phyloP scores from a whole-genome alignment of 345 rosid genomes.

The Rhizophora apiculata region DNA sequence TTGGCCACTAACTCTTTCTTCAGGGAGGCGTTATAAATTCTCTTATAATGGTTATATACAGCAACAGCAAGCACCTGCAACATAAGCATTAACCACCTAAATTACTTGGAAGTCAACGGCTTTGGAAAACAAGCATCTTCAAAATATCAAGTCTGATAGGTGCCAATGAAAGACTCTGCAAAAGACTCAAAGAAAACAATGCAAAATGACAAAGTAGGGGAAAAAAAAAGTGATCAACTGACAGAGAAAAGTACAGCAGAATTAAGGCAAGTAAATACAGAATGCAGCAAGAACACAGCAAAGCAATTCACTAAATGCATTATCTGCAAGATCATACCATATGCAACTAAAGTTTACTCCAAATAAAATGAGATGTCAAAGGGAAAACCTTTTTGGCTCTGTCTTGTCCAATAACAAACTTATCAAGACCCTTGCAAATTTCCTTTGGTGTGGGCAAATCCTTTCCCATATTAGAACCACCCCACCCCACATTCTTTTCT shows the following conservation, averaged over 20 bases:
- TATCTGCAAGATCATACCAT: background rate
- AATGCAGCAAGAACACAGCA: background rate
- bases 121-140: background rate
- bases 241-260: background rate
- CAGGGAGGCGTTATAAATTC: slow-evolving; percentile 64
- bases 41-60: slow-evolving; percentile 92
- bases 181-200: background rate
- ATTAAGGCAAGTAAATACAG: background rate
- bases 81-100: background rate
- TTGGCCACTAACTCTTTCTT: slow-evolving; percentile 64
- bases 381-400: slow-evolving; percentile 72
- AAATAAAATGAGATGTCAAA: background rate
- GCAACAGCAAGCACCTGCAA: slow-evolving; percentile 89
- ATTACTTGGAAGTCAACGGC: no score
- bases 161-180: background rate
- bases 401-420: slow-evolving; percentile 82
- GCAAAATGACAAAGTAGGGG: background rate
- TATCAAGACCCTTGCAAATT: slow-evolving; percentile 81
- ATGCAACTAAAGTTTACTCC: background rate
- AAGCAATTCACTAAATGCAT: background rate
- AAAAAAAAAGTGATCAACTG: background rate
- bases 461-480: slow-evolving; percentile 83
- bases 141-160: background rate
- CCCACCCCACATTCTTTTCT: slow-evolving; percentile 45
- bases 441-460: slow-evolving; percentile 90